Evolutionary conservation across 2,329 filamentous ascomycete genomes (phyloP), one percentile per base, ranked within the genome.

Genomic region (Xylaria polymorpha): DNA sequence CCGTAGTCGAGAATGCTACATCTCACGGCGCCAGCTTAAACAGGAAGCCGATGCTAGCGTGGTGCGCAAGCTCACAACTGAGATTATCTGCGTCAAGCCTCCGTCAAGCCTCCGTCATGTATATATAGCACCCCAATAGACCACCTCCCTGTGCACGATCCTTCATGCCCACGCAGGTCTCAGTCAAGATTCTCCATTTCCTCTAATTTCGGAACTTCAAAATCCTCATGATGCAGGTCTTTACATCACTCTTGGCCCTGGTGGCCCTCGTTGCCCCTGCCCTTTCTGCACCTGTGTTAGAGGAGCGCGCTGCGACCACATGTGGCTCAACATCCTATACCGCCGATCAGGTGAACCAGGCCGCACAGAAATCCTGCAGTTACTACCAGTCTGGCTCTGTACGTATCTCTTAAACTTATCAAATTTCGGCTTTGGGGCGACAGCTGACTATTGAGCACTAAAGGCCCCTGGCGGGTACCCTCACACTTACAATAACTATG

Each of bases 401-500:
- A 70, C 4, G 69, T 64, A 22, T 44, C 14, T 25, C 43, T 58
- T 10, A 4, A 57, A 6, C n/a, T n/a, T 39, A 14, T 18, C 9
- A n/a, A 18, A 4, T 37, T 60, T 46, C 4, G 1, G 25, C 8
- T 9, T 20, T 4, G 18, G 25, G 3, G 50, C 4, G 39, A 8
- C 5, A n/a, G 29, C 56, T 65, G 15, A 70, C 58, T 18, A 25
- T n/a, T 18, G 10, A 1, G 8, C 18, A n/a, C 44, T n/a, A 7
- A 37, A 72, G 70, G 56, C 90, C 74, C 87, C 88, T 0, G 82
- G 83, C 70, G 76, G 77, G 64, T 90, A 90, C 77, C 88, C 88
- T 0, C 88, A 90, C 76, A 78, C 79, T 43, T 90, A 88, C 80
- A 85, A 88, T 78, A 86, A 90, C 81, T 85, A 85, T 73, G 88